These are phyloP conservation scores for Peribolospora kevripleyi DNA, from an alignment of 768 basidiomycete genomes.

Conservation along the genomic window DNA sequence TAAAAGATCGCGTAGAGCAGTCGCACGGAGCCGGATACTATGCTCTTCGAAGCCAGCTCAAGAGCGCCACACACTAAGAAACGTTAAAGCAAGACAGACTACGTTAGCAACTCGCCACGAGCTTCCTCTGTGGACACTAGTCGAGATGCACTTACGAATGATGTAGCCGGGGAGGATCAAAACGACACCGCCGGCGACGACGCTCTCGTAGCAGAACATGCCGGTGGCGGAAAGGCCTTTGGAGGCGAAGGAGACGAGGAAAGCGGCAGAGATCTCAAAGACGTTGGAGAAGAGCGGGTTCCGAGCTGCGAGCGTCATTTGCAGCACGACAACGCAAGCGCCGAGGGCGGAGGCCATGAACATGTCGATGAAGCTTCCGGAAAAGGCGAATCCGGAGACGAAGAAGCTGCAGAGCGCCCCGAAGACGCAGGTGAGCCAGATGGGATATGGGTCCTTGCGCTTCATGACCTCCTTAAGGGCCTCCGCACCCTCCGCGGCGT, in stretches of 20 bases:
- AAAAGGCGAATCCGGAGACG: conserved; percentile 58
- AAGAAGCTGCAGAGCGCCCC: conserved; percentile 45
- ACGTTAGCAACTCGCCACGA: too few species aligned
- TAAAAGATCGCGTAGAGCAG: conserved; percentile 25
- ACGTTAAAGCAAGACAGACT: too few species aligned
- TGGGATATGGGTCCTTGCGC: conserved; percentile 36
- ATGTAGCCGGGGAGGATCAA: conserved; percentile 61
- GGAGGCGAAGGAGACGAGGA: conserved; percentile 53
- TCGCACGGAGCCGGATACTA: conserved; percentile 23
- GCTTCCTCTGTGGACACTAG: too few species aligned
- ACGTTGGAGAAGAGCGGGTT: conserved; percentile 63
- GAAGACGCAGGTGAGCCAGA: conserved; percentile 35
- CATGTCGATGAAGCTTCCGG: conserved; percentile 36
- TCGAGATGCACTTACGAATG: too few species aligned
- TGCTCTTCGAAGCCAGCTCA: conserved; percentile 23
- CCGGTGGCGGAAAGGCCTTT: conserved; percentile 61
- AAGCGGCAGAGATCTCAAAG: conserved; percentile 71
- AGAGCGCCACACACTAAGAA: conserved; percentile 20
- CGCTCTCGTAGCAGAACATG: conserved; percentile 74
- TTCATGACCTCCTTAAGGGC: conserved; percentile 38
- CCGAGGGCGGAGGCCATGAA: conserved; percentile 46
- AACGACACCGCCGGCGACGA: conserved; percentile 66
- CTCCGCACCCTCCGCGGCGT: conserved; percentile 44
- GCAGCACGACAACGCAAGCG: conserved; percentile 38
- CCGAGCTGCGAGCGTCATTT: conserved; percentile 44